Base-by-base conservation (phyloP, 495 filamentous ascomycete genomes). In the Aspergillus haitiensis region DNA sequence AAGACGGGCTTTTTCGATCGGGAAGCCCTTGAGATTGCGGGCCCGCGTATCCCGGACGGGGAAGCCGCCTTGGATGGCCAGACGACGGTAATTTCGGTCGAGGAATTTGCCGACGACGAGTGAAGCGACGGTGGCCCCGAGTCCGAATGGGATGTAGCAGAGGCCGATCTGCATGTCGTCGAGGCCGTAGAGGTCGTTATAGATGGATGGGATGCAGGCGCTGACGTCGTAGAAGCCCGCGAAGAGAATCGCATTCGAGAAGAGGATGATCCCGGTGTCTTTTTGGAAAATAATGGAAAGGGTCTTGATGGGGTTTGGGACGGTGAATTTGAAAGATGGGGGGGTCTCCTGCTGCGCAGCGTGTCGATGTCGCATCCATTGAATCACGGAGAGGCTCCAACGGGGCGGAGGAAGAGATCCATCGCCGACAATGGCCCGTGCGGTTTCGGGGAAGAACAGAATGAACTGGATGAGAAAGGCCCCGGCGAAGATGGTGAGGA, bases 71-170 rank as follows among this genome's bases (percentile, higher is more conserved):
- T 63, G 45, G 35, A 63, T 67, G 6, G 79, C 80, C 5, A 72
- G 64, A 7, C 68, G 65, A n/a, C 71, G 70, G 65, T 78, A 84
- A 55, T 81, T 81, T 18, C 61, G 61, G 55, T 82, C 81, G 61
- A 82, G 59, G 67, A 96, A 88, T 71, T 93, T 91, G 60, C 93
- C 93, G 69, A 92, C 91, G 61, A 90, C 86, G 60, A 96, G 87
- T 40, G 91, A 90, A 59, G 92, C 94, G 52, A 96, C 85, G 50
- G 89, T 91, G 52, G 93, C 73, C 16, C 80, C 79, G 0, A 74
- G 56, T 0, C 75, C 76, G 37, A 79, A 72, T 5, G 81, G 72
- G 7, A 82, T 71, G 36, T 77, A 83, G 52, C 74, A 75, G 1
- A 81, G 67, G n/a, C 81, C 81, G 37, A 83, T 64, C 21, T 80